Conservation (phyloP, 2,329 filamentous ascomycete species). For the Paraphoma sp. region DNA sequence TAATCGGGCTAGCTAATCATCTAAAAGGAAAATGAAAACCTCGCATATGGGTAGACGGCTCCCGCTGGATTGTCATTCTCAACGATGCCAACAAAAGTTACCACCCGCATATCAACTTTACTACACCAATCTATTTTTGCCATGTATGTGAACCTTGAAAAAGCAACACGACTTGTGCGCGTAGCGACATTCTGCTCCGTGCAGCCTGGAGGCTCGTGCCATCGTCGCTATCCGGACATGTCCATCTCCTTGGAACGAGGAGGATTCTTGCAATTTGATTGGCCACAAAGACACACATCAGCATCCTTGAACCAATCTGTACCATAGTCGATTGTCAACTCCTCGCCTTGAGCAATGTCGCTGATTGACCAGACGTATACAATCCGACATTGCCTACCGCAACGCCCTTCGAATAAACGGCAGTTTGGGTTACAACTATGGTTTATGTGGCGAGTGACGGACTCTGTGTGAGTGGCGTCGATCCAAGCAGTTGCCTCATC, state of each 20-base stretch:
- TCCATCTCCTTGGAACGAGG: neutral
- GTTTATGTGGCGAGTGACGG: constrained; percentile 11
- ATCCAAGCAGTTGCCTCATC: neutral
- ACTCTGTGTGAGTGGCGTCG: constrained; percentile 6
- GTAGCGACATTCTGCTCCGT: neutral
- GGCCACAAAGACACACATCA: constrained; percentile 2
- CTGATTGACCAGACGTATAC: neutral
- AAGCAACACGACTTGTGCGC: too few species aligned
- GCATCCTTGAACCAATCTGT: neutral
- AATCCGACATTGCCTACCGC: constrained; percentile 4
- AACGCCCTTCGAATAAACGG: neutral
- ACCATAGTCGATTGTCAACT: constrained; percentile 18
- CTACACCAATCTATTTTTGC: too few species aligned
- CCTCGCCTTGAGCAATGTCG: constrained; percentile 2
- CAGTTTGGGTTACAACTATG: constrained; percentile 12
- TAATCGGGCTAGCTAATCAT: too few species aligned
- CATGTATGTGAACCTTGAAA: too few species aligned
- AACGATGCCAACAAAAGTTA: too few species aligned
- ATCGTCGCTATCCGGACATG: neutral
- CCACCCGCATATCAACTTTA: too few species aligned
- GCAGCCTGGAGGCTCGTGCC: neutral
- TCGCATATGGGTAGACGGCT: too few species aligned
- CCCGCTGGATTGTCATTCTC: too few species aligned
- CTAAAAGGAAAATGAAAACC: too few species aligned
- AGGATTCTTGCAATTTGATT: constrained; percentile 1